Conservation (phyloP, 1,139 yeast genomes). For the Arxiozyma heterogenica region DNA sequence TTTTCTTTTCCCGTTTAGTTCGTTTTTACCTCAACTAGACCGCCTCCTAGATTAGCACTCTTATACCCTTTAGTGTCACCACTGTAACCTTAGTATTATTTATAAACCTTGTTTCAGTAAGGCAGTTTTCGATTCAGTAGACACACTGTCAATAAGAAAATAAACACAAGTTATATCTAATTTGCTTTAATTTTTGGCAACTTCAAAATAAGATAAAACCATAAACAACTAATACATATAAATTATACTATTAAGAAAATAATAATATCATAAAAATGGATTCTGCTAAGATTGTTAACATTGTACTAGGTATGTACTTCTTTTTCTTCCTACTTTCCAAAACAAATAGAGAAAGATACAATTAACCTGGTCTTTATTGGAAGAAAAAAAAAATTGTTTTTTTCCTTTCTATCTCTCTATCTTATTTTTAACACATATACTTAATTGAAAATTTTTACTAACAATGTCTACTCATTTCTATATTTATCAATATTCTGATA, state of each 20-base stretch:
- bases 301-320: conserved; percentile 31
- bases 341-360: not conserved
- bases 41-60: too few relatives aligned
- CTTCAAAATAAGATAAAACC: not conserved
- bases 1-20: too few relatives aligned
- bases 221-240: too few relatives aligned
- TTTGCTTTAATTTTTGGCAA: not conserved
- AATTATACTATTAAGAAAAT: not conserved
- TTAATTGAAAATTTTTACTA: not conserved
- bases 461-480: not conserved
- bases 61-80: too few relatives aligned
- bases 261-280: conserved; percentile 23
- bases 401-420: not conserved
- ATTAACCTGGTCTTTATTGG: not conserved
- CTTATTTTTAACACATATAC: not conserved
- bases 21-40: too few relatives aligned
- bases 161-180: too few relatives aligned
- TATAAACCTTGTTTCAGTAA: not conserved
- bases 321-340: not conserved
- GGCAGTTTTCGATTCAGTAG: too few relatives aligned
- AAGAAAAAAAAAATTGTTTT: not conserved
- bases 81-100: not conserved
- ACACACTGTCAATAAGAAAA: not conserved
- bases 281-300: conserved; percentile 31
- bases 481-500: not conserved